Percentiles rank a stretch among this genome's conserved stretches.
Conservation (phyloP, 2,329 filamentous ascomycete genomes). For the Aspergillus novofumigatus region DNA sequence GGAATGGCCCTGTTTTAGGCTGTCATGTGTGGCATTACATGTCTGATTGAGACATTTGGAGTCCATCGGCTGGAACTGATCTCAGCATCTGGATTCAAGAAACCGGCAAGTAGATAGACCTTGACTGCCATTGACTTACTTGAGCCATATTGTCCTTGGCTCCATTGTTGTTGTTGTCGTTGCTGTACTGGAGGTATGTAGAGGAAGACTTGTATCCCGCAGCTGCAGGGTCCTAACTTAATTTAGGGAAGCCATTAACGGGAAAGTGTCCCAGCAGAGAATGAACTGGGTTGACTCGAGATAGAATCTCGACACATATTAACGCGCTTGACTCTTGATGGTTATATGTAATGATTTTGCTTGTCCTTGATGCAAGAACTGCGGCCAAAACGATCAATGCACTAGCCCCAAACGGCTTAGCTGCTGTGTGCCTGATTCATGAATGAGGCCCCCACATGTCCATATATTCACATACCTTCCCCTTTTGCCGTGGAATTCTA, state of each 20-base stretch:
- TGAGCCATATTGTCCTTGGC: neutral
- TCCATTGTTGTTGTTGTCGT: neutral
- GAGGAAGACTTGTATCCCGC: neutral
- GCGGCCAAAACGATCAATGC: neutral
- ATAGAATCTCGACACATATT: neutral
- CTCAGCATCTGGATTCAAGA: neutral
- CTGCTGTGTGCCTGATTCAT: neutral
- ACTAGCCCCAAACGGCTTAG: neutral
- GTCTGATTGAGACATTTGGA: neutral
- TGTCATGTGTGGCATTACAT: neutral
- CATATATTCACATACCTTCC: neutral
- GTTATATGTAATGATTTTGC: neutral
- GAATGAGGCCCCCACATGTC: no score
- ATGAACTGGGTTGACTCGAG: neutral
- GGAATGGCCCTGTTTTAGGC: constrained; percentile 12
- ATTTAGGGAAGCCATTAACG: neutral
- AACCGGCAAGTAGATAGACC: neutral
- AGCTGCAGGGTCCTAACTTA: neutral
- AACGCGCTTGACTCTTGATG: neutral
- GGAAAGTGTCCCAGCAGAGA: neutral
- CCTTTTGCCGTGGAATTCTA: neutral
- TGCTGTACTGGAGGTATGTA: neutral
- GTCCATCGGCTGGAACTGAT: neutral
- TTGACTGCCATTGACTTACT: neutral
- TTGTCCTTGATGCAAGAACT: no score